phyloP scores from a whole-genome alignment of 2,329 filamentous ascomycete species.

The Pseudogymnoascus sp. region DNA sequence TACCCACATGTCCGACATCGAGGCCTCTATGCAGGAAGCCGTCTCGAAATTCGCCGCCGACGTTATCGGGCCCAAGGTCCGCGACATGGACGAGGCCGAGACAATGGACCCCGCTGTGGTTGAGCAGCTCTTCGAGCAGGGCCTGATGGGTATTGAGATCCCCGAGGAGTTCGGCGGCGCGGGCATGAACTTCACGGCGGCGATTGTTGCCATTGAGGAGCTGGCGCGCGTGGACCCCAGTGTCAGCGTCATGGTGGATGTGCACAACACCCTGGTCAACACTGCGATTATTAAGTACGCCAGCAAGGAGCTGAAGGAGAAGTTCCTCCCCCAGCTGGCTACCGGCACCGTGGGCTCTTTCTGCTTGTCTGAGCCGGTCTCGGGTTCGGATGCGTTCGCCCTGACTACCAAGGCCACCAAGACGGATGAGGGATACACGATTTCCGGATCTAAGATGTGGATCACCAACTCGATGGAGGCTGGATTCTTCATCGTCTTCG shows the following conservation, averaged over 20 bases:
- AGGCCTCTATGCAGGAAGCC: conserved; percentile 78
- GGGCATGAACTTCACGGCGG: conserved; percentile 97
- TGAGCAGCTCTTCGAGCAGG: conserved; percentile 93
- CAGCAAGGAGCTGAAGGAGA: conserved; percentile 66
- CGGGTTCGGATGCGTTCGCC: conserved; percentile 92
- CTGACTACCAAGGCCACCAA: conserved; percentile 83
- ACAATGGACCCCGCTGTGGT: conserved; percentile 81
- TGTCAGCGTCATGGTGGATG: conserved; percentile 90
- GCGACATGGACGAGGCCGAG: conserved; percentile 97
- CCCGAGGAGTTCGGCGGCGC: conserved; percentile 94
- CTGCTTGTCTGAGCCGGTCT: conserved; percentile 85
- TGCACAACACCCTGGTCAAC: conserved; percentile 97
- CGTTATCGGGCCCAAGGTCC: conserved; percentile 78
- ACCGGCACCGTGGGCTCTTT: conserved; percentile 86
- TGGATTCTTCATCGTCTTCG: conserved; percentile 94
- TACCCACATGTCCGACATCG: conserved; percentile 82
- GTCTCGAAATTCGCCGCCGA: conserved; percentile 89
- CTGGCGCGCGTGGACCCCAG: conserved; percentile 88
- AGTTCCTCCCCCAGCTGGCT: conserved; percentile 81
- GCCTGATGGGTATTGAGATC: conserved; percentile 94
- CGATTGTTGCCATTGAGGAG: conserved; percentile 96
- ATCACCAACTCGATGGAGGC: conserved; percentile 97
- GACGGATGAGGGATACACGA: conserved; percentile 73
- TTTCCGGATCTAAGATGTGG: conserved; percentile 98
- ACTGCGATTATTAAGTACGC: conserved; percentile 84